These are phyloP conservation scores for Solanum piurae DNA, from an alignment of 257 asterid genomes.

Conservation along the genomic window DNA sequence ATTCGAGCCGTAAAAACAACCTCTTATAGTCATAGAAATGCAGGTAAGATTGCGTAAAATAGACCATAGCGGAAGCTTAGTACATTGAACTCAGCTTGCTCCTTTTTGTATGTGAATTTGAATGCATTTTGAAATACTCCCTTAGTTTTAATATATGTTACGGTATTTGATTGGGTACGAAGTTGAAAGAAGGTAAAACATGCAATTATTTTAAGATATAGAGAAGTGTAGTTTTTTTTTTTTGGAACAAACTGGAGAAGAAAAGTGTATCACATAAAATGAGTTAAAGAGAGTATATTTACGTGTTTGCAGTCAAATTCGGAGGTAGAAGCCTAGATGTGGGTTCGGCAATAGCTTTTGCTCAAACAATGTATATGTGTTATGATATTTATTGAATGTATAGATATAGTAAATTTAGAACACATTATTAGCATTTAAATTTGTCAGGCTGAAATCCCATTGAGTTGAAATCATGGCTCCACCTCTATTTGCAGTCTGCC, in stretches of 20 bases:
- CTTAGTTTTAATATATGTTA: not conserved
- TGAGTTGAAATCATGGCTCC: not conserved
- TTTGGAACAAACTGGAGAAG: not conserved
- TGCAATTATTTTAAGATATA: not conserved
- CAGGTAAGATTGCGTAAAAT: no score
- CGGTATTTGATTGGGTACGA: not conserved
- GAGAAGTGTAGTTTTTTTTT: not conserved
- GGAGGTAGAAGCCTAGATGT: not conserved
- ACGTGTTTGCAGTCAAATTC: not conserved
- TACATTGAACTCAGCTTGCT: no score
- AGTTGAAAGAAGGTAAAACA: not conserved
- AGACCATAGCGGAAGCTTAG: no score
- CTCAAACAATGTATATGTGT: not conserved
- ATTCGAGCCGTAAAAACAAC: not conserved
- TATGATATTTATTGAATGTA: not conserved
- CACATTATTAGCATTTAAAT: not conserved
- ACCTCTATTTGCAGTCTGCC: not conserved
- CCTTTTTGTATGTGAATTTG: no score
- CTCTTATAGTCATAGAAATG: no score
- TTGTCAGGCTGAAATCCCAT: not conserved
- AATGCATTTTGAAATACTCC: not conserved
- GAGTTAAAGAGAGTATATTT: no score
- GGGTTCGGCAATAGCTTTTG: not conserved
- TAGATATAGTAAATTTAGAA: not conserved
- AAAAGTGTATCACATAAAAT: not conserved